Conservation (phyloP, 345 rosid species). For the Orychophragmus violaceus region DNA sequence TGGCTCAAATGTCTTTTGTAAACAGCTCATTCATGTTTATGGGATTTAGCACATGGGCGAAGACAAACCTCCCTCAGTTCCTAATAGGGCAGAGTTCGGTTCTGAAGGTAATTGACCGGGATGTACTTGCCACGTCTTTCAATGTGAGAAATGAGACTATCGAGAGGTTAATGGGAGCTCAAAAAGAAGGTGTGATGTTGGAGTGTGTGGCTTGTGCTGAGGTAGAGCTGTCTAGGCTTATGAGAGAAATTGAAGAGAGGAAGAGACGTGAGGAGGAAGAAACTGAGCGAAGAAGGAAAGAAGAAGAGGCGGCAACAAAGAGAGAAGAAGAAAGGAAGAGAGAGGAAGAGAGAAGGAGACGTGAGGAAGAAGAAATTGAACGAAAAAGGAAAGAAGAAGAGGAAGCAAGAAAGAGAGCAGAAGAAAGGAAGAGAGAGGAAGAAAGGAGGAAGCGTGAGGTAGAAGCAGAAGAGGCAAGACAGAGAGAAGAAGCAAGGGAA, state of each 20-base stretch:
- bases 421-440: constrained; percentile 22
- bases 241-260: constrained; percentile 49
- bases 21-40: constrained; percentile 70
- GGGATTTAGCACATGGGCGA: constrained; percentile 69
- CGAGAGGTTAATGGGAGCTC: constrained; percentile 39
- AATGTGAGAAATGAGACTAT: constrained; percentile 47
- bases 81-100: constrained; percentile 63
- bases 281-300: constrained; percentile 30
- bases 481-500: not conserved
- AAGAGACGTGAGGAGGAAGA: constrained; percentile 40
- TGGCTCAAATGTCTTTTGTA: constrained; percentile 84
- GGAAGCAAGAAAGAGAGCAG: constrained; percentile 5
- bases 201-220: constrained; percentile 85
- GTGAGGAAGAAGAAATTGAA: not conserved
- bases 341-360: not conserved
- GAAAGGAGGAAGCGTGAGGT: not conserved
- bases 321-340: constrained; percentile 22
- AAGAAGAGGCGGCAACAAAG: constrained; percentile 31
- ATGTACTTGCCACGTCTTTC: constrained; percentile 48
- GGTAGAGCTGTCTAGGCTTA: constrained; percentile 50
- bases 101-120: constrained; percentile 34
- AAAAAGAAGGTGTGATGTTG: constrained; percentile 49
- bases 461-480: not conserved
- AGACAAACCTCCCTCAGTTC: constrained; percentile 59
- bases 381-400: not conserved